phyloP scores from a whole-genome alignment of 257 asterid species.

The Solanum chmielewskii region DNA sequence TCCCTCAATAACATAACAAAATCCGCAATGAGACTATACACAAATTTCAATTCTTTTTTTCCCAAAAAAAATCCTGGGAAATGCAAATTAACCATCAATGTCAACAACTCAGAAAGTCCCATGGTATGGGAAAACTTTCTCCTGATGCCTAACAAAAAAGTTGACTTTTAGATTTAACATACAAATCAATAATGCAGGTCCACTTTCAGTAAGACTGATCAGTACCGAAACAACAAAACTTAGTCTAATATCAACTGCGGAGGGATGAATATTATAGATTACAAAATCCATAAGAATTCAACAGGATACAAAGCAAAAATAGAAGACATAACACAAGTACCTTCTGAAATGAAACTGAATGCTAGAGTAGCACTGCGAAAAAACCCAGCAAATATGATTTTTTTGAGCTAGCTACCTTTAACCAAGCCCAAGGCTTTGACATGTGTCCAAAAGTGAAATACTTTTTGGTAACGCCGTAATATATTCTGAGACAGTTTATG shows the following conservation, averaged over 20 bases:
- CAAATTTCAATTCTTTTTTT: not conserved
- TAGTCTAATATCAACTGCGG: not conserved
- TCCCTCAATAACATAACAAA: not conserved
- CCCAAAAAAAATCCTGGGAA: not conserved
- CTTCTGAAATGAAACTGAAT: not conserved
- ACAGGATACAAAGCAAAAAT: not conserved
- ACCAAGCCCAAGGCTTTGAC: not conserved
- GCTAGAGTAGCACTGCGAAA: not conserved
- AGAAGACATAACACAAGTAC: not conserved
- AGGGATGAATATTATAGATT: not conserved
- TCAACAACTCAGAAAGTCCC: not conserved
- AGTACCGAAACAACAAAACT: not conserved
- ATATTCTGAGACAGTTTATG: not conserved
- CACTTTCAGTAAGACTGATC: not conserved
- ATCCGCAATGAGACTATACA: not conserved
- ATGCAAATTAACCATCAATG: not conserved
- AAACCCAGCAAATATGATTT: not conserved
- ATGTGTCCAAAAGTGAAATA: not conserved
- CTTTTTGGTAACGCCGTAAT: not conserved
- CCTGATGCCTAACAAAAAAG: not conserved
- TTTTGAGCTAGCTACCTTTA: not conserved
- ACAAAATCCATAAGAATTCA: not conserved
- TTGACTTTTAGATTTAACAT: not conserved
- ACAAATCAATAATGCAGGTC: not conserved
- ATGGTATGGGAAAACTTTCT: not conserved